A percentile compares a stretch with the other conserved stretches of the same genome.
phyloP scores from a whole-genome alignment of 345 rosid species.

The Eucalyptus marginata region DNA sequence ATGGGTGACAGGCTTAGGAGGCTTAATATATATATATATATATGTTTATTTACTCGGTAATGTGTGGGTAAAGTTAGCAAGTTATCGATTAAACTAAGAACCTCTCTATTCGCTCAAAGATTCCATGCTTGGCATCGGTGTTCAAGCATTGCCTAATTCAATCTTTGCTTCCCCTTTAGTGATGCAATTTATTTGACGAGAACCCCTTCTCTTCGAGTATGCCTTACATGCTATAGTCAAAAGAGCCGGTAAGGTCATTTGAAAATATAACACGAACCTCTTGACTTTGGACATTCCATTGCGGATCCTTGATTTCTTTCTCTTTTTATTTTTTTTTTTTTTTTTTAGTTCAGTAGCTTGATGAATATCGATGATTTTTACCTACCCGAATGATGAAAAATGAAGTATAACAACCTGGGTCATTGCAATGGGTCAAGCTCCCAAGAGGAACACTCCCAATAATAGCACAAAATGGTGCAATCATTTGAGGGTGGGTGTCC shows the following conservation, averaged over 20 bases:
- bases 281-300: not conserved
- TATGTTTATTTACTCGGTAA: not conserved
- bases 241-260: not conserved
- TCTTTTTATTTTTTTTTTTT: too few relatives aligned
- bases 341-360: not conserved
- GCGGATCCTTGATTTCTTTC: not conserved
- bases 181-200: not conserved
- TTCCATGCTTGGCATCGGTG: not conserved
- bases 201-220: not conserved
- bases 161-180: not conserved
- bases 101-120: not conserved
- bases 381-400: not conserved
- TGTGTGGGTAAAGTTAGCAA: not conserved
- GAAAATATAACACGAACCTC: not conserved
- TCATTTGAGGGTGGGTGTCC: not conserved
- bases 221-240: not conserved
- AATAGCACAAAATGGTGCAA: not conserved
- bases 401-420: not conserved
- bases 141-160: not conserved
- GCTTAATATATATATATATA: not conserved
- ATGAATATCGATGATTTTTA: not conserved
- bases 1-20: not conserved
- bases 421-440: not conserved
- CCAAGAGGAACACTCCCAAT: not conserved
- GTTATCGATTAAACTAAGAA: not conserved